These are phyloP conservation scores for Thraustochytrium striatum DNA, from an alignment of 352 stramenopile genomes.

Conservation along the genomic window DNA sequence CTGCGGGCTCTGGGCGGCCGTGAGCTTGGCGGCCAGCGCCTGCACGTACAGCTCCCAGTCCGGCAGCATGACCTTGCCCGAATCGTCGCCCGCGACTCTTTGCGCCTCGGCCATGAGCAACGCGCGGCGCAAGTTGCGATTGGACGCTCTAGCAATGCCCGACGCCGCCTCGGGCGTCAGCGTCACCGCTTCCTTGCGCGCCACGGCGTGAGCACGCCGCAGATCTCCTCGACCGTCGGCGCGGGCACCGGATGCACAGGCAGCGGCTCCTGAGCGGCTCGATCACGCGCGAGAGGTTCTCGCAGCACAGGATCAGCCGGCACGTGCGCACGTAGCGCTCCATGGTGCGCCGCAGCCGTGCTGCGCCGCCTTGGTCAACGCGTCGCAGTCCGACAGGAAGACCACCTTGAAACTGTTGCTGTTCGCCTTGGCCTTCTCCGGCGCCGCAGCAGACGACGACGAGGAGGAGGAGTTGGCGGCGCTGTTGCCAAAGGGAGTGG, in stretches of 20 bases:
- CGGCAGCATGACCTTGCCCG: conserved; percentile 67
- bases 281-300: conserved; percentile 93
- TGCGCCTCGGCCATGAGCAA: conserved; percentile 94
- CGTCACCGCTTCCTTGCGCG: conserved; percentile 79
- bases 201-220: conserved; percentile 67
- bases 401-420: conserved; percentile 84
- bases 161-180: conserved; percentile 79
- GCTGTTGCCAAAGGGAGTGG: not conserved
- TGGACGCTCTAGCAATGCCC: conserved; percentile 77
- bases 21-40: conserved; percentile 85
- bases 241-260: conserved; percentile 87
- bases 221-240: conserved; percentile 70
- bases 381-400: conserved; percentile 94
- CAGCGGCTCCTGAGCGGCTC: conserved; percentile 93
- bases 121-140: conserved; percentile 90
- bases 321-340: conserved; percentile 91
- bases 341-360: conserved; percentile 95
- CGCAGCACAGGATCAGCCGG: conserved; percentile 94
- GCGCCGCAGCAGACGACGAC: not conserved
- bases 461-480: conserved; percentile 30
- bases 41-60: conserved; percentile 97
- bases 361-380: conserved; percentile 94
- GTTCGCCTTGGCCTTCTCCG: conserved; percentile 7
- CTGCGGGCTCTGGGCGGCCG: conserved; percentile 88
- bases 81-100: conserved; percentile 72